Percentiles rank a stretch among this genome's conserved stretches.
Evolutionary conservation across 768 basidiomycete genomes (phyloP).

Genomic region (Solioccasus polychromus): DNA sequence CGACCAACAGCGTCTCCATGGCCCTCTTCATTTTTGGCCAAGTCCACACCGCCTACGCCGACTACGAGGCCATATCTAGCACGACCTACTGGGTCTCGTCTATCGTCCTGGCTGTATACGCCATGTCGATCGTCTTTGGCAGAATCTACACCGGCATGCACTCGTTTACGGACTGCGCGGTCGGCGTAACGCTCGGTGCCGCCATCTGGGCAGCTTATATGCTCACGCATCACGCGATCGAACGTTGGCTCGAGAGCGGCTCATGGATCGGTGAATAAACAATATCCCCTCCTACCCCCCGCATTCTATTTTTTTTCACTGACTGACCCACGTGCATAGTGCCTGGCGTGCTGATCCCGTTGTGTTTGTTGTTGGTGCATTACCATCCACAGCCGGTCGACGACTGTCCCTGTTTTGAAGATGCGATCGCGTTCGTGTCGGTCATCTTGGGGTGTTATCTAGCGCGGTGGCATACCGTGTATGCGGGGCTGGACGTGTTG

Average conservation of each 20-base stretch:
- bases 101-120: constrained; percentile 52
- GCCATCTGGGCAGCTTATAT: constrained; percentile 55
- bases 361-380: constrained; percentile 76
- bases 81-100: constrained; percentile 42
- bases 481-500: constrained; percentile 38
- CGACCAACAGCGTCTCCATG: constrained; percentile 87
- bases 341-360: constrained; percentile 56
- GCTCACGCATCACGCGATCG: constrained; percentile 36
- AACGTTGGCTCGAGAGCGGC: constrained; percentile 38
- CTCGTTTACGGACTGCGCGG: constrained; percentile 69
- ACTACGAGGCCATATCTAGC: constrained; percentile 41
- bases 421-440: constrained; percentile 90
- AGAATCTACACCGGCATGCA: constrained; percentile 89
- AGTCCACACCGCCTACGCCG: constrained; percentile 47
- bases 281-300: no score
- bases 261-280: constrained; percentile 39
- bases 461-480: constrained; percentile 59
- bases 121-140: constrained; percentile 72
- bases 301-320: no score
- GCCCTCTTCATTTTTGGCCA: constrained; percentile 74
- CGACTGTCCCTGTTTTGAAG: constrained; percentile 97
- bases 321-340: constrained; percentile 39
- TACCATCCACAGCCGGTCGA: constrained; percentile 94
- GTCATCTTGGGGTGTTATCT: constrained; percentile 75
- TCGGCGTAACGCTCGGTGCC: constrained; percentile 63